These are phyloP conservation scores for Dentipellis sp. DNA, from an alignment of 768 basidiomycete species.

Conservation along the genomic window DNA sequence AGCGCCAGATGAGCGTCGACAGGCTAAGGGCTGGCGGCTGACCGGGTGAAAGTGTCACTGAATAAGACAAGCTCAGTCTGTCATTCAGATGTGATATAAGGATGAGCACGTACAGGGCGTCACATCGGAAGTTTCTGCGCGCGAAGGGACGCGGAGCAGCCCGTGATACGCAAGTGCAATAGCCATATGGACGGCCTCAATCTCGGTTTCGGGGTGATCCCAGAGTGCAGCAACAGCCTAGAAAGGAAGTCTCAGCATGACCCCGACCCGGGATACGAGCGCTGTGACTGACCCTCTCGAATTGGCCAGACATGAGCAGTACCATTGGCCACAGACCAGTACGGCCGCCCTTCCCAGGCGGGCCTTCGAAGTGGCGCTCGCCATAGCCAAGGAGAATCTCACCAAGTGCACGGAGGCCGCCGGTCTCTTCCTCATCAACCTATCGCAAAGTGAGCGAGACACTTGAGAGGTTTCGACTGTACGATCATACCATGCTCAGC, in stretches of 20 bases:
- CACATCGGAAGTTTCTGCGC: conserved; percentile 77
- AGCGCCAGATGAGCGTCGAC: conserved; percentile 83
- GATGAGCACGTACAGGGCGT: conserved; percentile 53
- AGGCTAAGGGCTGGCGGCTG: conserved; percentile 68
- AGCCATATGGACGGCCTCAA: conserved; percentile 91
- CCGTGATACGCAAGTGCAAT: conserved; percentile 92
- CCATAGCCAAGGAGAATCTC: conserved; percentile 75
- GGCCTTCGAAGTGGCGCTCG: conserved; percentile 73
- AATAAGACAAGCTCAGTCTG: not conserved
- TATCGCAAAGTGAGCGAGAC: conserved; percentile 17
- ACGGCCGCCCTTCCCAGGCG: conserved; percentile 43
- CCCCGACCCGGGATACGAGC: not conserved
- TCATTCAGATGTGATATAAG: conserved; percentile 9
- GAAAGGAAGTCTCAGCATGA: not conserved
- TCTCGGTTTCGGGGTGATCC: conserved; percentile 78
- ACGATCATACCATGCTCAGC: conserved; percentile 60
- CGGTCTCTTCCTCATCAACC: conserved; percentile 79
- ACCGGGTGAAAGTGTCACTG: conserved; percentile 66
- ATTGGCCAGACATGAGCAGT: conserved; percentile 86
- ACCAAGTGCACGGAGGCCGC: conserved; percentile 61
- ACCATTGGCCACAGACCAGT: conserved; percentile 76
- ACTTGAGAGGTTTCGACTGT: not conserved
- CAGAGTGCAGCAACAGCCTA: conserved; percentile 88
- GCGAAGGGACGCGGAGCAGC: conserved; percentile 72
- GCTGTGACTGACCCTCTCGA: conserved; percentile 62